Evolutionary conservation across 768 basidiomycete genomes (phyloP), one percentile per base, ranked within the genome.

Genomic region (Pleurotus citrinopileatus): DNA sequence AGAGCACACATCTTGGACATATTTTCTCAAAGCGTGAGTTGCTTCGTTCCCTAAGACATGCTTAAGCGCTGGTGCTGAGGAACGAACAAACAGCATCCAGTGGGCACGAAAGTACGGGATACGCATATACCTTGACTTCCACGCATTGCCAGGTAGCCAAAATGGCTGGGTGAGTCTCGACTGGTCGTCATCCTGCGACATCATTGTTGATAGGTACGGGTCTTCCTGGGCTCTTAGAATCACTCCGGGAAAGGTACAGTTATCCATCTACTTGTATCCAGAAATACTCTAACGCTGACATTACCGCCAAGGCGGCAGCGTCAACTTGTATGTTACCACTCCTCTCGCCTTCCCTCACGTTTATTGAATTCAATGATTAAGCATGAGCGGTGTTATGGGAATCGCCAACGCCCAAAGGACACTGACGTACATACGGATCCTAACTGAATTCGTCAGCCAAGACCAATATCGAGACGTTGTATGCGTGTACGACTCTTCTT

Each of bases 41-140:
- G 3, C 23, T 8, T 9, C 7, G 1, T 8, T 17, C 46, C 12
- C 2, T 20, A 38, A 54, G 8, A 43, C 76, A 73, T 37, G 15
- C 23, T 59, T 55, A 37, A 17, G 34, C n/a, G 32, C n/a, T 34
- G 3, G 32, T 34, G n/a, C 10, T 10, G n/a, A 34, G 32, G 9
- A n/a, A 34, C n/a, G n/a, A n/a, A n/a, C n/a, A n/a, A n/a, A n/a
- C n/a, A 73, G 72, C 15, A 80, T 96, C 57, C 72, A 80, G 54
- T 97, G 94, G 94, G 89, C 85, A n/a, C 79, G 93, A 60, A 96
- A 95, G 69, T 96, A 96, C 65, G 94, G 94, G 3, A 67, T 96
- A 45, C 83, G 94, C 42, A 90, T 96, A 58, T 87, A 89, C 66
- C 78, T 95, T 28, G 94, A 96, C 71, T 68, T 92, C 13, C 84